Base-by-base conservation (phyloP, 805 yeast genomes). In the Isabelozyma rhagii region DNA sequence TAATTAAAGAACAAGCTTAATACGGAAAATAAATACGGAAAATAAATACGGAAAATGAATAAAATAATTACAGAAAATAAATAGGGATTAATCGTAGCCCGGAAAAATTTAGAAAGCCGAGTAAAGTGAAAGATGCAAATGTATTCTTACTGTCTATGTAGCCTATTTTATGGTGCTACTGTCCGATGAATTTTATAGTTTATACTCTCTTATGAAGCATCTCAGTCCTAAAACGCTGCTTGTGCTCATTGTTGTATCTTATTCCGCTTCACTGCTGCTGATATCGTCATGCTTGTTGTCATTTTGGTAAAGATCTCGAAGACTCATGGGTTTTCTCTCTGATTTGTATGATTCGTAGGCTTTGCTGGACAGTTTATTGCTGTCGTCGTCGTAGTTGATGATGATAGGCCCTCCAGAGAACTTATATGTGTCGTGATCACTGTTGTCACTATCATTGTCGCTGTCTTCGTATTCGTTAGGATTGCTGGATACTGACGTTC, bases 211-310 rank as follows among this genome's bases (percentile, higher is more conserved):
- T 15, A 15, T 15, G 17, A 15, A 15, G 17, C 17, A 15, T 15
- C 17, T 1, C 17, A 15, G 17, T 15, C 17, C 17, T 15, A 21
- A 21, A 21, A 6, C 25, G 25, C 25, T 6, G 25, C 6, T 21
- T 21, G 5, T 5, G 6, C 25, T 5, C 25, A 21, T 6, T 21
- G 25, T 38, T 43, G 47, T 28, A 36, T 6, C 18, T 39, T 52
- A 44, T 41, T 62, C 64, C 49, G 68, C 76, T 47, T 69, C 75
- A 46, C 70, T 67, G 40, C 69, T 67, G 48, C 67, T 63, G 43
- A 53, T 42, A 47, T 60, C 66, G 41, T 63, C 68, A 17, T 11
- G 18, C 29, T 60, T 31, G 11, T 51, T 54, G n/a, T 52, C 57
- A 10, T 51, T 51, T 3, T 47, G 54, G 47, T 69, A 61, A 29